Evolutionary conservation across 108 stramenopile species (phyloP), one percentile per base, ranked within the genome.

Genomic region (Nitzschia palea): DNA sequence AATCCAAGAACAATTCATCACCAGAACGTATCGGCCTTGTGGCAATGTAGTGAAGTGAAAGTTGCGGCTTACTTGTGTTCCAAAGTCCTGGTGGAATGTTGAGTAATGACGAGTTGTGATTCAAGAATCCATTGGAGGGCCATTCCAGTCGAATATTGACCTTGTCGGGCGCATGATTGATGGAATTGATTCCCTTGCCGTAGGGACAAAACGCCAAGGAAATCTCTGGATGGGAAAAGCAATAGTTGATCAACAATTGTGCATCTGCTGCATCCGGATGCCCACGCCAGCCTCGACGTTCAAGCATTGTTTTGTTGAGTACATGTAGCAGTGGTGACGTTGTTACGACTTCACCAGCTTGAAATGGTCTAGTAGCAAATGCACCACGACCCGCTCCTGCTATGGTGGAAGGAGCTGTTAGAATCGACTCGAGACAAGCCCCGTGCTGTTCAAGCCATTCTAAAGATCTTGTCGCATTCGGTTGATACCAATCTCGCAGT

Each of bases 221-320:
- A 26, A 83, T 76, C 27, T 78, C 68, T 15, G 44, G 25, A 66
- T 91, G 86, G 0, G 83, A 83, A 77, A 85, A 88, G 34, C 90
- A 91, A 53, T 91, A 91, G 44, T 91, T 91, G 54, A 88, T 45
- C 20, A 84, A 36, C 0, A 91, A 61, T 47, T 91, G 90, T 9
- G 74, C n/a, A n/a, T n/a, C n/a, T n/a, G n/a, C n/a, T n/a, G n/a
- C n/a, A n/a, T n/a, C n/a, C n/a, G n/a, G n/a, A n/a, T n/a, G n/a
- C n/a, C n/a, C n/a, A n/a, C n/a, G n/a, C n/a, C n/a, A n/a, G n/a
- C n/a, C n/a, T n/a, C n/a, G n/a, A n/a, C n/a, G n/a, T n/a, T 73
- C 76, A 43, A 86, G 65, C 15, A 62, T 30, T 17, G 86, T 62
- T 47, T 27, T 43, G 60, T 88, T 65, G 26, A 85, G 57, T 18